phyloP scores from a whole-genome alignment of 2,329 filamentous ascomycete species.

The Fusarium nisikadoi region DNA sequence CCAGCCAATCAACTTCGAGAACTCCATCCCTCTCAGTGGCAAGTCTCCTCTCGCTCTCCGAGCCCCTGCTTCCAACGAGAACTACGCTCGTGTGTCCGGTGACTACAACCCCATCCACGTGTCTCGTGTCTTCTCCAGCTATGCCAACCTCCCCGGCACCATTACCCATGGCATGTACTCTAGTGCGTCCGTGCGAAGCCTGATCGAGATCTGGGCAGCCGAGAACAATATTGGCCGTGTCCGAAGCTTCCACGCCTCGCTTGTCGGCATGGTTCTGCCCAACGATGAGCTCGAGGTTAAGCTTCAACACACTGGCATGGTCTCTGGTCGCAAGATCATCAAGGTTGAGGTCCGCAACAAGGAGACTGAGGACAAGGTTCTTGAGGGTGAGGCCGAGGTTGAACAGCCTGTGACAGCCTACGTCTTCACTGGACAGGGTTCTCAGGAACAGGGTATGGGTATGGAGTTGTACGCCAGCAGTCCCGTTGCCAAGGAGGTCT shows the following conservation, averaged over 20 bases:
- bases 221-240: constrained; percentile 99
- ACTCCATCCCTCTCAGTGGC: constrained; percentile 93
- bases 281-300: constrained; percentile 96
- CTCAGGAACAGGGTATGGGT: constrained; percentile 99
- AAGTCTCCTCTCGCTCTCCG: constrained; percentile 89
- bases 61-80: constrained; percentile 96
- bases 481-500: constrained; percentile 93
- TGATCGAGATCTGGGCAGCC: constrained; percentile 98
- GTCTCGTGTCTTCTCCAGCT: constrained; percentile 93
- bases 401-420: constrained; percentile 97
- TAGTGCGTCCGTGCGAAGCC: constrained; percentile 91
- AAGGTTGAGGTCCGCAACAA: constrained; percentile 97
- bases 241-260: constrained; percentile 93
- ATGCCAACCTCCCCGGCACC: constrained; percentile 93
- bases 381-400: constrained; percentile 94
- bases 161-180: constrained; percentile 99
- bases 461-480: constrained; percentile 98
- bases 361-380: constrained; percentile 95
- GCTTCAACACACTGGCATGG: constrained; percentile 97
- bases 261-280: constrained; percentile 98
- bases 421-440: constrained; percentile 97
- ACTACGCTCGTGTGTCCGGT: constrained; percentile 95
- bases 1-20: constrained; percentile 96
- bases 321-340: constrained; percentile 98
- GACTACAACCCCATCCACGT: constrained; percentile 99